Conservation (phyloP, 1,139 yeast species). For the Pneumocystis wakefieldiae region DNA sequence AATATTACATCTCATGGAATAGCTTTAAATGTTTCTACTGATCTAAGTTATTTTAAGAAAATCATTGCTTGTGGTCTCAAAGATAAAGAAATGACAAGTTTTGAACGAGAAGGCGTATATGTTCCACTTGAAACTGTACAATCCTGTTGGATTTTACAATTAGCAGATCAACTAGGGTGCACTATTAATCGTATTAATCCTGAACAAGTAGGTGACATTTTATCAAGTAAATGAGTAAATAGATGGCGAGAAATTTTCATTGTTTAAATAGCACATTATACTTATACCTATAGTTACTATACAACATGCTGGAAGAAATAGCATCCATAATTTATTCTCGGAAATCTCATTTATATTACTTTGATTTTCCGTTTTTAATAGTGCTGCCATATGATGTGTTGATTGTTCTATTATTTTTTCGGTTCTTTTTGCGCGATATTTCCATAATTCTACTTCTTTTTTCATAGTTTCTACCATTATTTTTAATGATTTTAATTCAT, state of each 20-base stretch:
- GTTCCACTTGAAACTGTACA: not conserved
- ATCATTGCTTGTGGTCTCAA: conserved; percentile 79
- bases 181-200: not conserved
- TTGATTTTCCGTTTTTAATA: not conserved
- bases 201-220: not conserved
- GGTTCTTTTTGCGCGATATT: not conserved
- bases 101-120: conserved; percentile 17
- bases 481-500: not conserved
- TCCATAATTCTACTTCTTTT: not conserved
- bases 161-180: not conserved
- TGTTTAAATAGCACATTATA: not conserved
- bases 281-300: not conserved
- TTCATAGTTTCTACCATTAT: not conserved
- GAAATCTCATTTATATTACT: too few relatives aligned
- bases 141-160: not conserved
- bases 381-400: not conserved
- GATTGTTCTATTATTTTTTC: not conserved
- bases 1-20: conserved; percentile 83
- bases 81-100: conserved; percentile 40
- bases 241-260: not conserved
- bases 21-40: conserved; percentile 64
- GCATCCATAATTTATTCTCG: not conserved
- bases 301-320: not conserved
- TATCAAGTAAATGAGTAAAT: not conserved
- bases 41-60: conserved; percentile 51